Evolutionary conservation across 495 filamentous ascomycete species (phyloP), one percentile per base, ranked within the genome.

Genomic region (Viridothelium virens): DNA sequence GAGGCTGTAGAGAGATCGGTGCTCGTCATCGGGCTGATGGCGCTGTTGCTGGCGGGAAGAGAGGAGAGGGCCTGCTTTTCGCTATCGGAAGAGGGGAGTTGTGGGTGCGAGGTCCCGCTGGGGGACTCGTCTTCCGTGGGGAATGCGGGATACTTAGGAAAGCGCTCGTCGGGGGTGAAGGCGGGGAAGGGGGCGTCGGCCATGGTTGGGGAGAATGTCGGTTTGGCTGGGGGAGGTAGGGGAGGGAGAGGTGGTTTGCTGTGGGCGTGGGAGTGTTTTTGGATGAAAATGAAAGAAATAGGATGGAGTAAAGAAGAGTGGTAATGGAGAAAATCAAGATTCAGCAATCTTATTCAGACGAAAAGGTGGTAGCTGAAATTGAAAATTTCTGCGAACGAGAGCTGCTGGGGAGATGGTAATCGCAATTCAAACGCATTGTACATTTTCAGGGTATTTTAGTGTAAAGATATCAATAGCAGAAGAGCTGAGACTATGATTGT

Each of bases 151-250:
- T 59, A 59, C 14, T 59, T 59, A 4, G 53, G 53, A 14, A 59
- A 59, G 18, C 53, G 53, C 14, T 59, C 53, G 53, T 59, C 53
- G 11, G 53, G 25, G 33, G 53, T n/a, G 53, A 34, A 59, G 53
- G 53, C 53, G 53, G 31, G 25, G 33, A 34, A 2, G 31, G 53
- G 53, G 53, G 53, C 53, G 53, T 59, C 53, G n/a, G 53, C 53
- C 53, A 59, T 59, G 53, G 53, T 59, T 18, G 53, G 36, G 53
- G 31, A 36, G 7, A 10, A 14, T 33, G 3, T 1, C 41, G 7
- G 41, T 44, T 7, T 44, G 6, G 6, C 6, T 44, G 41, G 6
- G 14, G 0, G 1, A 44, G 7, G 41, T 14, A 14, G 6, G 41
- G 41, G 14, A 14, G 1, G 7, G 41, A 14, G 41, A 7, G 0